Evolutionary conservation across 257 asterid genomes (phyloP).

Genomic region (Gentiana macrophylla): DNA sequence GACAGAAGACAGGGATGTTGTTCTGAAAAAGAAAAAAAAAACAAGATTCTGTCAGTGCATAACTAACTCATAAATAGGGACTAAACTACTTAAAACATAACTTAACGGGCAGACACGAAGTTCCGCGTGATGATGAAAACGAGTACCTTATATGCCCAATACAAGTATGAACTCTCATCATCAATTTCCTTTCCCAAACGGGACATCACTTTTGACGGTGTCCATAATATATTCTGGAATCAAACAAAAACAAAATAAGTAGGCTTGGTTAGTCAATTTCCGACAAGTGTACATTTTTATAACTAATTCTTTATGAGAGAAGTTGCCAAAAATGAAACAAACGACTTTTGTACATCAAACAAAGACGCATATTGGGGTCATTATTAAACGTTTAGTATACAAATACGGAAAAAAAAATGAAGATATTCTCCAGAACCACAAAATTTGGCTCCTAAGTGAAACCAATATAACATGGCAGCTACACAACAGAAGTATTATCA

Average conservation of each 20-base stretch:
- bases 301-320: not conserved
- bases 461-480: too few species aligned
- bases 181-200: constrained; percentile 77
- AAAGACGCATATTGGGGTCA: not conserved
- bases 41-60: too few species aligned
- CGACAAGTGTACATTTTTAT: not conserved
- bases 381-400: too few species aligned
- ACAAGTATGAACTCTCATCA: constrained; percentile 65
- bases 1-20: constrained; percentile 77
- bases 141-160: constrained; percentile 82
- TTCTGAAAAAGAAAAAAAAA: constrained; percentile 32
- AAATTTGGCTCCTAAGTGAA: too few species aligned
- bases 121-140: not conserved
- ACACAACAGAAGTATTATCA: too few species aligned
- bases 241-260: constrained; percentile 4
- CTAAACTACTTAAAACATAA: too few species aligned
- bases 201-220: constrained; percentile 86
- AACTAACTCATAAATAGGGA: too few species aligned
- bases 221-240: constrained; percentile 57
- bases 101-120: too few species aligned
- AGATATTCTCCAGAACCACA: not conserved
- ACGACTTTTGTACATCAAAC: not conserved
- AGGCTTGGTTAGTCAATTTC: constrained; percentile 4
- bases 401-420: not conserved
- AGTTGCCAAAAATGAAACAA: not conserved